Conservation (phyloP, 192 early-diverging fungal species). For the Gonapodya prolifera region DNA sequence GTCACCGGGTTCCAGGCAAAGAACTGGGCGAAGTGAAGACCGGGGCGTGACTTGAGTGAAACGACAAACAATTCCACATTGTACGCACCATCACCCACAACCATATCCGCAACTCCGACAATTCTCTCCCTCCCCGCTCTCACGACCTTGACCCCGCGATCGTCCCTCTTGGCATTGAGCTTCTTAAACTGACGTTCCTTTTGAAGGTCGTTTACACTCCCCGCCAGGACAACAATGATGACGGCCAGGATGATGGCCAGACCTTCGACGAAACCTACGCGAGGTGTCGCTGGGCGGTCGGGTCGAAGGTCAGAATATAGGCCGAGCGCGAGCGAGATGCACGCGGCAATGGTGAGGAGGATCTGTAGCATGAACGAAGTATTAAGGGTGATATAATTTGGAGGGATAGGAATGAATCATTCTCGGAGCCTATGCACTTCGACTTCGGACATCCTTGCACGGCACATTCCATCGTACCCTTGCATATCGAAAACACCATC, state of each 20-base stretch:
- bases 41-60: no score
- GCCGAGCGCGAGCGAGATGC: constrained; percentile 63
- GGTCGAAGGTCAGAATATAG: constrained; percentile 63
- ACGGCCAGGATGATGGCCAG: constrained; percentile 73
- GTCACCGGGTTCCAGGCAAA: constrained; percentile 78
- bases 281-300: background rate
- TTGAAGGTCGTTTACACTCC: constrained; percentile 61
- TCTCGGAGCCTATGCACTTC: no score
- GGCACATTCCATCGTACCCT: no score
- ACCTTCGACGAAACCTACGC: constrained; percentile 11
- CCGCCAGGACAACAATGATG: constrained; percentile 77
- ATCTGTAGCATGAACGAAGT: constrained; percentile 47
- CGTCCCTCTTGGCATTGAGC: constrained; percentile 22
- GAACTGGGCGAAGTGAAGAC: no score
- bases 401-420: no score
- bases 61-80: no score
- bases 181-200: constrained; percentile 41
- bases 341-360: constrained; percentile 58
- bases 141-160: constrained; percentile 30
- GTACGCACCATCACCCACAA: constrained; percentile 90
- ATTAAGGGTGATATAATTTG: no score
- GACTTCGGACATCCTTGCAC: no score
- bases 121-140: constrained; percentile 62
- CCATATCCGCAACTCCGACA: constrained; percentile 63
- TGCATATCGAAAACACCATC: no score